phyloP scores from a whole-genome alignment of 2,329 filamentous ascomycete species.

The Colletotrichum viniferum region DNA sequence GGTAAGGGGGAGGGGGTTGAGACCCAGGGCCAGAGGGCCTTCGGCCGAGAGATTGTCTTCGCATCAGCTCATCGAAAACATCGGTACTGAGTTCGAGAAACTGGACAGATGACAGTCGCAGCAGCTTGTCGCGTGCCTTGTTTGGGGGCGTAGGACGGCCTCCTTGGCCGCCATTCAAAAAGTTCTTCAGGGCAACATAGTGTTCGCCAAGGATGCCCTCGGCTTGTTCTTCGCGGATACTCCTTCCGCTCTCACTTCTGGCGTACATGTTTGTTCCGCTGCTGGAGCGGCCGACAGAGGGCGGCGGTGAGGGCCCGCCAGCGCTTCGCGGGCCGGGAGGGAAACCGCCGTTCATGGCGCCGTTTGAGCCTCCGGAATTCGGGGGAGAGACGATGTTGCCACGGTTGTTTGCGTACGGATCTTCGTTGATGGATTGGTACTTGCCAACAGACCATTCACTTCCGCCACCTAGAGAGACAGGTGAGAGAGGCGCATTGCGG shows the following conservation, averaged over 20 bases:
- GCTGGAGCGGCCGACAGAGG: conserved; percentile 85
- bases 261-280: conserved; percentile 75
- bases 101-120: conserved; percentile 87
- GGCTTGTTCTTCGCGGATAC: conserved; percentile 62
- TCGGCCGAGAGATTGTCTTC: conserved; percentile 74
- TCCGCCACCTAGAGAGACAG: conserved; percentile 81
- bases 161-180: conserved; percentile 78
- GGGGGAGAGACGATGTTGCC: conserved; percentile 72
- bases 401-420: conserved; percentile 57
- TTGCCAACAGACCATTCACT: conserved; percentile 81
- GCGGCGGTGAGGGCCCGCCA: conserved; percentile 80
- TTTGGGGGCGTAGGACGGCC: conserved; percentile 77
- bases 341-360: conserved; percentile 62
- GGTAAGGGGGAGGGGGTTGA: conserved; percentile 68
- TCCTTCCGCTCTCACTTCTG: conserved; percentile 68
- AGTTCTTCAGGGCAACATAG: conserved; percentile 79
- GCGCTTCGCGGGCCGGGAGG: conserved; percentile 59
- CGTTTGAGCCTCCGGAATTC: conserved; percentile 66
- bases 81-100: conserved; percentile 98
- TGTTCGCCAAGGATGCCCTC: conserved; percentile 75
- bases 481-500: conserved; percentile 79
- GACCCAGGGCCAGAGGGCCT: conserved; percentile 56
- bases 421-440: conserved; percentile 63
- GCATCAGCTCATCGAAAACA: conserved; percentile 92
- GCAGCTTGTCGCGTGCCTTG: conserved; percentile 91